Evolutionary conservation across 208 protist species (phyloP).

Genomic region (Leishmania tropica): DNA sequence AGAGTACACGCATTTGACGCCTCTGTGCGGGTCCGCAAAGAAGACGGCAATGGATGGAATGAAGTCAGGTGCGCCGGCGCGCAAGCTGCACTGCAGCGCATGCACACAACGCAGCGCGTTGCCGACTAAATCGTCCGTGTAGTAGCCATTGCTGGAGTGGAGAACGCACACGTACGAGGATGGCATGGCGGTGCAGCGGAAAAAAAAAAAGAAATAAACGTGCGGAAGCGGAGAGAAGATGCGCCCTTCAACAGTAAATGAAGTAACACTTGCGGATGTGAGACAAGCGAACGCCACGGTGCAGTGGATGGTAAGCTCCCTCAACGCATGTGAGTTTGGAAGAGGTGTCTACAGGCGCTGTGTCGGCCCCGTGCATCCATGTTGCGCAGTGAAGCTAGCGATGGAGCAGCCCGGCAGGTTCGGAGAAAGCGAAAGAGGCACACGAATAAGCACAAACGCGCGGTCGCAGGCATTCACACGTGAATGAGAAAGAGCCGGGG

Average conservation of each 20-base stretch:
- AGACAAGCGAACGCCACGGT: not conserved
- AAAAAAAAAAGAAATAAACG: not conserved
- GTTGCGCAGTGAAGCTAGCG: not conserved
- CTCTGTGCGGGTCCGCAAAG: constrained; percentile 58
- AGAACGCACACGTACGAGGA: constrained; percentile 55
- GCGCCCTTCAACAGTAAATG: not conserved
- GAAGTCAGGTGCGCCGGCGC: constrained; percentile 56
- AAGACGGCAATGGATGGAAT: constrained; percentile 64
- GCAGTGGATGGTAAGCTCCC: not conserved
- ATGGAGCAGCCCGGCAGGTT: not conserved
- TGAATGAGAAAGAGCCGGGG: not conserved
- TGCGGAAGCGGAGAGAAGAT: not conserved
- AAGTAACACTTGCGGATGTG: not conserved
- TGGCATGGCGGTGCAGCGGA: constrained; percentile 14
- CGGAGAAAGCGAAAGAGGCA: not conserved
- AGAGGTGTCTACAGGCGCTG: not conserved
- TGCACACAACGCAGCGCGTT: constrained; percentile 52
- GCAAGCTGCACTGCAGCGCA: constrained; percentile 52
- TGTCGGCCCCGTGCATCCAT: not conserved
- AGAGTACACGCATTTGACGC: constrained; percentile 63
- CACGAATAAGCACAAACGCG: not conserved
- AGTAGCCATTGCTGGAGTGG: constrained; percentile 55
- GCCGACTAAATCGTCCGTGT: constrained; percentile 43
- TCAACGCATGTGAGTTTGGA: not conserved
- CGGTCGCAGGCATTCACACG: not conserved